A percentile compares a stretch with the other conserved stretches of the same genome.
Conservation (phyloP, 345 rosid genomes). For the Euphorbia lathyris region DNA sequence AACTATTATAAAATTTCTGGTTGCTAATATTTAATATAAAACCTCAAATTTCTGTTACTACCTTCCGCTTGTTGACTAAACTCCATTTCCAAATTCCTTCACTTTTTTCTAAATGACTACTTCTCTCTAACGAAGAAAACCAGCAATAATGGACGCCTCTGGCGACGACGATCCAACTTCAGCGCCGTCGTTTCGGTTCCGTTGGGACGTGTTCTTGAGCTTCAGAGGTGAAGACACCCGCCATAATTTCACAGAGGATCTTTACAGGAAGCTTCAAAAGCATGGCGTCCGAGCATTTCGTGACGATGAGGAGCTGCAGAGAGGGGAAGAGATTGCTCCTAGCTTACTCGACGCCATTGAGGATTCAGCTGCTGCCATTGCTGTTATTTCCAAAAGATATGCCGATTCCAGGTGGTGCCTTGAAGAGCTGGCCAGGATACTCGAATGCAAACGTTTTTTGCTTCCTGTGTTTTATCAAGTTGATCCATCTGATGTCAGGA, state of each 20-base stretch:
- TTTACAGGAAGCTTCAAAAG: slow-evolving; percentile 24
- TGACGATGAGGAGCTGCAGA: slow-evolving; percentile 39
- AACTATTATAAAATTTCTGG: too few species aligned
- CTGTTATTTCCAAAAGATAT: slow-evolving; percentile 38
- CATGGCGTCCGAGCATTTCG: slow-evolving; percentile 35
- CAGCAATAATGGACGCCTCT: background rate
- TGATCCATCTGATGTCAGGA: slow-evolving; percentile 47
- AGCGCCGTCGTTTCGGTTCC: slow-evolving; percentile 8
- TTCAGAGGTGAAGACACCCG: slow-evolving; percentile 61
- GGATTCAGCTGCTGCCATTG: slow-evolving; percentile 48
- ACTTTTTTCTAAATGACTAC: background rate
- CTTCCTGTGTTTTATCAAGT: slow-evolving; percentile 49
- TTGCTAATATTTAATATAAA: too few species aligned
- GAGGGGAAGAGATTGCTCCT: slow-evolving; percentile 42
- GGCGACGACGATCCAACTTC: background rate
- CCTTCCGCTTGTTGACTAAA: too few species aligned
- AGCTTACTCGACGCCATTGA: slow-evolving; percentile 39
- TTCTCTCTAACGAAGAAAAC: background rate
- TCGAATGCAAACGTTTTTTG: slow-evolving; percentile 32
- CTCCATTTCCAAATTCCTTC: background rate
- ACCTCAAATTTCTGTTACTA: too few species aligned
- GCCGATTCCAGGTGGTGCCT: slow-evolving; percentile 50
- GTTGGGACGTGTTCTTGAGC: slow-evolving; percentile 56
- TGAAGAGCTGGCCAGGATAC: slow-evolving; percentile 43
- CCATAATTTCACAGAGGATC: slow-evolving; percentile 22